These are phyloP conservation scores for Aureobasidium sp. DNA, from an alignment of 2,329 filamentous ascomycete genomes.

Conservation along the genomic window DNA sequence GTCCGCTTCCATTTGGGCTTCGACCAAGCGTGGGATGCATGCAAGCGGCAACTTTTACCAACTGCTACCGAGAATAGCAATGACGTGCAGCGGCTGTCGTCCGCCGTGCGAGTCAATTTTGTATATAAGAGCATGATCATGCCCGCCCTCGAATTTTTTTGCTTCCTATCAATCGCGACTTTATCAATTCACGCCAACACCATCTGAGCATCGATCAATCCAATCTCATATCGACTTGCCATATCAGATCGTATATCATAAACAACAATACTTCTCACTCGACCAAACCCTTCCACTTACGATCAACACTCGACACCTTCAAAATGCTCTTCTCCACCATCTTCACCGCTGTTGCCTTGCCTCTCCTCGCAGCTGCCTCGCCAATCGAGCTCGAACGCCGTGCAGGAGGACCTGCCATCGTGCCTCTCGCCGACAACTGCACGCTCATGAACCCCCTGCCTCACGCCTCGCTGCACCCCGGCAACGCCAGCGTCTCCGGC, in stretches of 20 bases:
- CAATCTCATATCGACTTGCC: background rate
- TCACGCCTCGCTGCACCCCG: slow-evolving; percentile 3
- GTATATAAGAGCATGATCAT: background rate
- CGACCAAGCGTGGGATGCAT: background rate
- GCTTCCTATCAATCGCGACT: background rate
- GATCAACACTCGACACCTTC: background rate
- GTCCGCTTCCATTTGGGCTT: background rate
- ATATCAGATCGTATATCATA: background rate
- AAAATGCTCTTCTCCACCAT: slow-evolving; percentile 14
- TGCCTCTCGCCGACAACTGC: slow-evolving; percentile 32
- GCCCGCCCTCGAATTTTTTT: background rate
- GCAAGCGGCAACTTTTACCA: slow-evolving; percentile 1
- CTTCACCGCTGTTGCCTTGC: slow-evolving; percentile 1
- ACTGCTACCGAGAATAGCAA: slow-evolving; percentile 14
- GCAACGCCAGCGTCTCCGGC: slow-evolving; percentile 17
- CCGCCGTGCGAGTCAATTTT: background rate
- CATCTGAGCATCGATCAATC: background rate
- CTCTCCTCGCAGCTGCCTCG: slow-evolving; percentile 8
- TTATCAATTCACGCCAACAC: background rate
- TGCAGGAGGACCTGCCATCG: slow-evolving; percentile 31
- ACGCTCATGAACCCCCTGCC: slow-evolving; percentile 29
- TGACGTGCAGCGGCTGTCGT: slow-evolving; percentile 2
- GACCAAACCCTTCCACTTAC: background rate
- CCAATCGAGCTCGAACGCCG: slow-evolving; percentile 18
- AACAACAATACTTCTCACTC: background rate